Evolutionary conservation across 2,329 filamentous ascomycete genomes (phyloP).

Genomic region (Fusarium kyushuense): DNA sequence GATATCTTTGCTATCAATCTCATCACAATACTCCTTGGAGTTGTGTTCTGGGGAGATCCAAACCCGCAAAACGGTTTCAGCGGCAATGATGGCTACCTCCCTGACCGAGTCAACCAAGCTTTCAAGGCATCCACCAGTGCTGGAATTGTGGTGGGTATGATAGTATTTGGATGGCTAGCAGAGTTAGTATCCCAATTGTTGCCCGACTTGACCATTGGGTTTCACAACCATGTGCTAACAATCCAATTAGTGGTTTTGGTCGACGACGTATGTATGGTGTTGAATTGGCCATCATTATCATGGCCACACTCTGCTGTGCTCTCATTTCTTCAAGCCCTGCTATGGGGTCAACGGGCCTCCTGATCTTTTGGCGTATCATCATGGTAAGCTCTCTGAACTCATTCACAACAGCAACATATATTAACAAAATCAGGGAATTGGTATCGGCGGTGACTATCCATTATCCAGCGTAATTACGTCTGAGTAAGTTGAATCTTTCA

Average conservation of each 20-base stretch:
- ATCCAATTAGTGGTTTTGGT: conserved; percentile 66
- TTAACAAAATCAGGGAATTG: conserved; percentile 65
- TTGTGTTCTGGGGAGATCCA: conserved; percentile 77
- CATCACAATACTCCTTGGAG: conserved; percentile 76
- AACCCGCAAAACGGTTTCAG: conserved; percentile 60
- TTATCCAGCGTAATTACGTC: conserved; percentile 81
- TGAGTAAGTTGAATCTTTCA: conserved; percentile 61
- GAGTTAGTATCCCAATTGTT: conserved; percentile 60
- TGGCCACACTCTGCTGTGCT: conserved; percentile 75
- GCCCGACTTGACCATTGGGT: not conserved
- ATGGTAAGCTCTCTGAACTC: conserved; percentile 62
- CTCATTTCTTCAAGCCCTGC: conserved; percentile 71
- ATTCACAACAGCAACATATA: not conserved
- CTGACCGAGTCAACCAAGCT: conserved; percentile 74
- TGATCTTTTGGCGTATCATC: conserved; percentile 81
- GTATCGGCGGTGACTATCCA: conserved; percentile 86
- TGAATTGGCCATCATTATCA: conserved; percentile 78
- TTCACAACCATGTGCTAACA: conserved; percentile 28
- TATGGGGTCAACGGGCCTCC: conserved; percentile 68
- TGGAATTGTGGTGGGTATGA: conserved; percentile 82
- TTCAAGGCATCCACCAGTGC: conserved; percentile 85
- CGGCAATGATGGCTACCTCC: conserved; percentile 68
- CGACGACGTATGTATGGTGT: conserved; percentile 86
- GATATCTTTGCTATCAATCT: conserved; percentile 85
- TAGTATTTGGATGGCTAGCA: conserved; percentile 81